A percentile compares a stretch with the other conserved stretches of the same genome.
These are phyloP conservation scores for Artemisia annua DNA, from an alignment of 129 eudicot species.

Conservation along the genomic window DNA sequence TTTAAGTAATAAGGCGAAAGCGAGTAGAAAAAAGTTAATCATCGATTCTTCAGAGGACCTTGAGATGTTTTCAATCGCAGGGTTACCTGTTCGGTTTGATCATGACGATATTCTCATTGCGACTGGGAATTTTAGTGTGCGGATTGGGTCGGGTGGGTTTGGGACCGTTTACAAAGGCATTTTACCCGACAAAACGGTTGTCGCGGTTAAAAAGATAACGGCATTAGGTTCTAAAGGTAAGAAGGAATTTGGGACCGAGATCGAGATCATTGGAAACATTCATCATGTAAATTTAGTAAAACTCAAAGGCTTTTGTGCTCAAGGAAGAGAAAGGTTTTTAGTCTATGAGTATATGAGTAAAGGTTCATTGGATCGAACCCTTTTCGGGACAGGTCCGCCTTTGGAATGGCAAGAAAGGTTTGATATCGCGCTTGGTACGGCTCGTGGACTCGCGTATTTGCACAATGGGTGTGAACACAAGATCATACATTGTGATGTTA, in stretches of 20 bases:
- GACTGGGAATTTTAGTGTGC: conserved; percentile 54
- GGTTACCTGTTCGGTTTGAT: conserved; percentile 64
- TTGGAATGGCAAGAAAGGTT: conserved; percentile 87
- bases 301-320: conserved; percentile 75
- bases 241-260: conserved; percentile 82
- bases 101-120: conserved; percentile 62
- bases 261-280: conserved; percentile 72
- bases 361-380: conserved; percentile 75
- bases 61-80: conserved; percentile 65
- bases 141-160: conserved; percentile 82
- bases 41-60: conserved; percentile 18
- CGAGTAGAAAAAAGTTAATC: conserved; percentile 27
- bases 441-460: conserved; percentile 88
- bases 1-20: background rate
- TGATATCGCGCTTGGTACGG: conserved; percentile 77
- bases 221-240: conserved; percentile 65
- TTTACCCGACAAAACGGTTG: conserved; percentile 58
- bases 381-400: conserved; percentile 71
- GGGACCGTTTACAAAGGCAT: conserved; percentile 44
- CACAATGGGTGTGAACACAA: conserved; percentile 81
- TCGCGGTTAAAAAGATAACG: conserved; percentile 79
- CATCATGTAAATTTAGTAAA: conserved; percentile 87
- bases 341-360: conserved; percentile 92
- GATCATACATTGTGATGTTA: conserved; percentile 86
- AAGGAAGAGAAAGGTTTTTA: conserved; percentile 64